Conservation (phyloP, 2,329 filamentous ascomycete genomes). For the Microascus cirrosus region DNA sequence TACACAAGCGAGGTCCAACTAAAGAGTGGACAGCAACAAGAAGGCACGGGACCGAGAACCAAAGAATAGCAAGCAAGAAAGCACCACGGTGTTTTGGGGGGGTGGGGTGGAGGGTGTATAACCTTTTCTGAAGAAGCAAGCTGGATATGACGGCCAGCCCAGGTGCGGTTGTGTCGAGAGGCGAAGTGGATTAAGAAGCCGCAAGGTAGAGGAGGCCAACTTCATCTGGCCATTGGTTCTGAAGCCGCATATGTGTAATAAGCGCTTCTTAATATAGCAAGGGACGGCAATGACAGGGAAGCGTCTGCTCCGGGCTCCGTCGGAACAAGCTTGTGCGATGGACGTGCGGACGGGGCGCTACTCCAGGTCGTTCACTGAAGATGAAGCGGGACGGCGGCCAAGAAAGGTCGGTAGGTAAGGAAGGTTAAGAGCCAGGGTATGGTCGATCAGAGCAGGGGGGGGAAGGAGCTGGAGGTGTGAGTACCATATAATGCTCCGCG, state of each 20-base stretch:
- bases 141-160: slow-evolving; percentile 36
- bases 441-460: slow-evolving; percentile 2
- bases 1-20: slow-evolving; percentile 12
- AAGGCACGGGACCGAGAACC: not conserved
- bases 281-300: not conserved
- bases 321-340: not conserved
- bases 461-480: not conserved
- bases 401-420: slow-evolving; percentile 1
- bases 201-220: slow-evolving; percentile 7
- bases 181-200: slow-evolving; percentile 6
- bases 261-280: not conserved
- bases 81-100: not conserved
- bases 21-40: slow-evolving; percentile 7
- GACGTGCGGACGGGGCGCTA: not conserved
- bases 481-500: slow-evolving; percentile 3
- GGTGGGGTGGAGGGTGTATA: slow-evolving; percentile 16
- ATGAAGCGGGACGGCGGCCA: slow-evolving; percentile 1
- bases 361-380: not conserved
- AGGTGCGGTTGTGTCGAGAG: slow-evolving; percentile 21
- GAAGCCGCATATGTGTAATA: slow-evolving; percentile 4
- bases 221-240: slow-evolving; percentile 8
- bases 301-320: not conserved
- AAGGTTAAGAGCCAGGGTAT: not conserved
- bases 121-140: slow-evolving; percentile 22
- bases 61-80: not conserved